phyloP scores from a whole-genome alignment of 2,329 filamentous ascomycete species.

The Arthrinium puccinioides region DNA sequence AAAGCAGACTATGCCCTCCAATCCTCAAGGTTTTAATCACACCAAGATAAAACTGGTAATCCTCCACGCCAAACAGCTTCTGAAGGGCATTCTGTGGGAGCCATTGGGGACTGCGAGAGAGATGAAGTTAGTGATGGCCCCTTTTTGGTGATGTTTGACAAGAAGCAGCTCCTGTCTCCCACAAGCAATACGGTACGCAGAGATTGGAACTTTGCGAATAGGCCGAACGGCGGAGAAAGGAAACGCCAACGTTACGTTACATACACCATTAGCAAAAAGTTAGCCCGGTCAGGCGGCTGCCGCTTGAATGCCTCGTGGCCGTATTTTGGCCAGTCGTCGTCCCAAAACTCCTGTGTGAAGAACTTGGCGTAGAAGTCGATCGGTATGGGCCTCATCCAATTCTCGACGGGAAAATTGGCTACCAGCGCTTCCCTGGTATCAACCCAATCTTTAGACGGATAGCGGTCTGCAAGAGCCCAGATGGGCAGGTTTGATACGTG shows the following conservation, averaged over 20 bases:
- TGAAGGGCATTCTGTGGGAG: background rate
- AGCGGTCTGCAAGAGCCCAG: background rate
- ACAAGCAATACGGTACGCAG: too few relatives aligned
- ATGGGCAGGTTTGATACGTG: background rate
- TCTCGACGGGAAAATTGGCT: background rate
- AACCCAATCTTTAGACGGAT: too few relatives aligned
- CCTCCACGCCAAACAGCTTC: background rate
- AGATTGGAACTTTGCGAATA: too few relatives aligned
- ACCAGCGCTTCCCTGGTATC: background rate
- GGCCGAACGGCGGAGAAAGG: too few relatives aligned
- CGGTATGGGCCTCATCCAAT: slow-evolving; percentile 9
- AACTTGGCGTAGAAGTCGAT: slow-evolving; percentile 13
- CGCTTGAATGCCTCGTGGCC: slow-evolving; percentile 12
- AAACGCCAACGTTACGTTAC: too few relatives aligned
- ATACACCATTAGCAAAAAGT: background rate
- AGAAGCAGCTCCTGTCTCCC: too few relatives aligned
- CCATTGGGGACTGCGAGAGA: background rate
- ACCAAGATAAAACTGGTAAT: slow-evolving; percentile 6
- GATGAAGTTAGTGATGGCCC: too few relatives aligned
- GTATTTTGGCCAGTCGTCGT: slow-evolving; percentile 8
- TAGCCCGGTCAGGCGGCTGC: slow-evolving; percentile 2
- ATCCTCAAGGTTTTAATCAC: slow-evolving; percentile 1
- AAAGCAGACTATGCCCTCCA: slow-evolving; percentile 7
- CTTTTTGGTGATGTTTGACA: too few relatives aligned
- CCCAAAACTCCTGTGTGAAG: slow-evolving; percentile 20